phyloP scores from a whole-genome alignment of 2,329 filamentous ascomycete species.

The Sclerotinia nivalis region DNA sequence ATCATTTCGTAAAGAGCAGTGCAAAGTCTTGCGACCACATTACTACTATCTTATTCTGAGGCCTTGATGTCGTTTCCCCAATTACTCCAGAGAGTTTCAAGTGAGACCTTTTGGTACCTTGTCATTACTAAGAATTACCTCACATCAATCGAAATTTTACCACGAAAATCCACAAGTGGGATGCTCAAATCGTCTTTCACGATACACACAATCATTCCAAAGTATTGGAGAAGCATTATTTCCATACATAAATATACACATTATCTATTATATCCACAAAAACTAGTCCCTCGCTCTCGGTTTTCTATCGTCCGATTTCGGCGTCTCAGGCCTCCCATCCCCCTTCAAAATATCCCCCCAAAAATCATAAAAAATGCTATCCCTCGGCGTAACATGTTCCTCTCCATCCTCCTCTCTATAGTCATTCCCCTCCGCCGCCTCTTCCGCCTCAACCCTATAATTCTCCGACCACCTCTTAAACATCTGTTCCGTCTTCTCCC shows the following conservation, averaged over 20 bases:
- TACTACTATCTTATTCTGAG: not conserved
- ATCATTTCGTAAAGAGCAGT: conserved; percentile 3
- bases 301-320: not conserved
- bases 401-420: not conserved
- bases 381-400: not conserved
- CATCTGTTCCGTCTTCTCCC: conserved; percentile 2
- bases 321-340: not conserved
- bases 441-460: not conserved
- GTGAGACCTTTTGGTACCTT: not conserved
- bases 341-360: not conserved
- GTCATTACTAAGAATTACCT: not conserved
- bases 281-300: not conserved
- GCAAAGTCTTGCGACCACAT: not conserved
- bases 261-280: not conserved
- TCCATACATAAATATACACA: not conserved
- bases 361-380: conserved; percentile 13
- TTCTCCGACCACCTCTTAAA: conserved; percentile 18
- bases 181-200: not conserved
- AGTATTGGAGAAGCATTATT: not conserved
- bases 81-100: no score
- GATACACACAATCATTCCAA: not conserved
- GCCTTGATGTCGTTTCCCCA: not conserved
- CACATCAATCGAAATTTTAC: not conserved
- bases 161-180: not conserved
- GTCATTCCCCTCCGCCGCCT: no score